A percentile compares a stretch with the other conserved stretches of the same genome.
phyloP scores from a whole-genome alignment of 257 asterid genomes.

The Nicotiana benthamiana region DNA sequence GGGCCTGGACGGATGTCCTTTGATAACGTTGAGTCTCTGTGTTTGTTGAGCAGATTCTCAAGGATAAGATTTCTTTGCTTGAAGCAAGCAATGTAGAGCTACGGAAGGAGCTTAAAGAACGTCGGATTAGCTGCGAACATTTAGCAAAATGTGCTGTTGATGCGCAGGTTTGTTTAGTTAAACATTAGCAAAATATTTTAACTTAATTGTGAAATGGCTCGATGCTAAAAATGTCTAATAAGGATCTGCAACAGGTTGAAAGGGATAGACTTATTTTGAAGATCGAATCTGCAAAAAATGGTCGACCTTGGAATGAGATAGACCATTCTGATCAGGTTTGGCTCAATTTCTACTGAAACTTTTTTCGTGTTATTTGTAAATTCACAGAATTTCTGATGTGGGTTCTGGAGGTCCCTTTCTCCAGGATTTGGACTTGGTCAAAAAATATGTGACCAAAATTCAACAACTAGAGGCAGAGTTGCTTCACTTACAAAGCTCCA shows the following conservation, averaged over 20 bases:
- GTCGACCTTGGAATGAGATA: slow-evolving; percentile 53
- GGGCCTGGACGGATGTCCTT: background rate
- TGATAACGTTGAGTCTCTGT: background rate
- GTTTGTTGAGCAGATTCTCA: slow-evolving; percentile 48
- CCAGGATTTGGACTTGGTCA: slow-evolving; percentile 66
- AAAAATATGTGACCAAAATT: slow-evolving; percentile 55
- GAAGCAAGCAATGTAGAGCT: slow-evolving; percentile 77
- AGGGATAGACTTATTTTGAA: slow-evolving; percentile 65
- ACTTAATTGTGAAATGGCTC: background rate
- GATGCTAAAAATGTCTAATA: background rate
- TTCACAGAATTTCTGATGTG: background rate
- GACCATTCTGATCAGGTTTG: slow-evolving; percentile 55
- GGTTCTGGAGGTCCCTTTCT: background rate
- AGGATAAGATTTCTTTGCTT: slow-evolving; percentile 80
- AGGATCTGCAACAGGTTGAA: slow-evolving; percentile 49
- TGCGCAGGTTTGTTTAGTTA: slow-evolving; percentile 64
- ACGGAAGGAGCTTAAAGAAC: slow-evolving; percentile 60
- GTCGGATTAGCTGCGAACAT: slow-evolving; percentile 48
- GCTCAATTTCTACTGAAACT: background rate
- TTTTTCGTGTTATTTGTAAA: slow-evolving; percentile 5
- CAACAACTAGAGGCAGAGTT: slow-evolving; percentile 78
- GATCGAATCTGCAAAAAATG: slow-evolving; percentile 59
- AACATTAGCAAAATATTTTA: background rate
- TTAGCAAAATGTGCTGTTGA: slow-evolving; percentile 66
- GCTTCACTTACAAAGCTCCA: slow-evolving; percentile 34